A percentile compares a stretch with the other conserved stretches of the same genome.
Evolutionary conservation across 768 basidiomycete genomes (phyloP).

Genomic region (Leccinum variicolor): DNA sequence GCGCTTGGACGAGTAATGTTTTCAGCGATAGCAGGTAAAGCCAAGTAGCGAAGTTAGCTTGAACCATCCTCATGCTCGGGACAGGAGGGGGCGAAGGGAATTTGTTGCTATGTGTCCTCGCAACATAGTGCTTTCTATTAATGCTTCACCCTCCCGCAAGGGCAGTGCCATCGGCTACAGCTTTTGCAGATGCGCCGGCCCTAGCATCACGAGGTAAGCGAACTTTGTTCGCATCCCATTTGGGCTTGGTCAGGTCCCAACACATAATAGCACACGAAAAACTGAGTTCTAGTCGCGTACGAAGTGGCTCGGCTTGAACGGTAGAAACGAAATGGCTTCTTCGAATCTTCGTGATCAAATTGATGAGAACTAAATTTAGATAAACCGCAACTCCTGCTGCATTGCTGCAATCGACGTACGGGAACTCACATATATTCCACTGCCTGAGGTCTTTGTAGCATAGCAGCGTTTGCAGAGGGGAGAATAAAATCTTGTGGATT

Average conservation of each 20-base stretch:
- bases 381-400: not conserved
- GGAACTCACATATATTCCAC: too few species aligned
- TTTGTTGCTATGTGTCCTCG: not conserved
- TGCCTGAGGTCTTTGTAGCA: too few species aligned
- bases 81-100: not conserved
- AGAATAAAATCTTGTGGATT: not conserved
- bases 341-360: not conserved
- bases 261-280: not conserved
- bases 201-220: not conserved
- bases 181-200: not conserved
- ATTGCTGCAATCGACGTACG: not conserved
- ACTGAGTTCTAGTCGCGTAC: not conserved
- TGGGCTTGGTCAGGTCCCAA: not conserved
- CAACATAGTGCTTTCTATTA: not conserved
- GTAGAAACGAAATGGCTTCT: not conserved
- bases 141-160: not conserved
- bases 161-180: not conserved
- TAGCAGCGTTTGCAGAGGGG: too few species aligned
- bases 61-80: not conserved
- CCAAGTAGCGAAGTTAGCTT: slow-evolving; percentile 3
- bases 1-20: slow-evolving; percentile 13
- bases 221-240: not conserved
- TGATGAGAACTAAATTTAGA: not conserved
- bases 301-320: not conserved
- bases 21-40: slow-evolving; percentile 5